phyloP scores from a whole-genome alignment of 345 rosid species.

The Diplotaxis tenuifolia region DNA sequence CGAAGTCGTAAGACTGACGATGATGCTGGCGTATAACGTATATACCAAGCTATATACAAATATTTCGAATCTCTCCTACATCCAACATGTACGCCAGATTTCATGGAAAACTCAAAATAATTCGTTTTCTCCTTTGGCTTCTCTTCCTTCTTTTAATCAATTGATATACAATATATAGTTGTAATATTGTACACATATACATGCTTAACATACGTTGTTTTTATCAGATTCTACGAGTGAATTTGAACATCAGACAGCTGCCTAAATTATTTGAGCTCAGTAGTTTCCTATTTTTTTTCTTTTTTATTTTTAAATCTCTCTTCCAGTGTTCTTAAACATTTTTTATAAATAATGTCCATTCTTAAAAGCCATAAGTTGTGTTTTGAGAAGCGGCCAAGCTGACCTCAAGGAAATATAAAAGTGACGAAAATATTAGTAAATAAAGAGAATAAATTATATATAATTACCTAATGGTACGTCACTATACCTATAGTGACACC shows the following conservation, averaged over 20 bases:
- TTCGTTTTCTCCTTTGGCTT: neutral
- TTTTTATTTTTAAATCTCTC: neutral
- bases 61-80: constrained; percentile 26
- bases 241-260: neutral
- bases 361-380: neutral
- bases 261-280: neutral
- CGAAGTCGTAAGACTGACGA: constrained; percentile 34
- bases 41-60: constrained; percentile 20
- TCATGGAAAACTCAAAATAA: constrained; percentile 22
- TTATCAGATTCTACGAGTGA: neutral
- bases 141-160: neutral
- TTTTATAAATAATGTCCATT: neutral
- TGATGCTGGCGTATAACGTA: constrained; percentile 31
- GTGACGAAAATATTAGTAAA: neutral
- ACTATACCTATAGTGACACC: constrained; percentile 30
- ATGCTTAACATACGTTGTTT: neutral
- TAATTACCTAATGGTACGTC: constrained; percentile 29
- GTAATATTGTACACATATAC: neutral
- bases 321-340: neutral
- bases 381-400: neutral
- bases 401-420: neutral
- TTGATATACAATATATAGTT: neutral
- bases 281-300: neutral
- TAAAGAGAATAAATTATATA: neutral
- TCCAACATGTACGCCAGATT: constrained; percentile 32